Percentiles rank a stretch among this genome's conserved stretches.
phyloP scores from a whole-genome alignment of 176 grass and related monocot species.

The Leersia perrieri region DNA sequence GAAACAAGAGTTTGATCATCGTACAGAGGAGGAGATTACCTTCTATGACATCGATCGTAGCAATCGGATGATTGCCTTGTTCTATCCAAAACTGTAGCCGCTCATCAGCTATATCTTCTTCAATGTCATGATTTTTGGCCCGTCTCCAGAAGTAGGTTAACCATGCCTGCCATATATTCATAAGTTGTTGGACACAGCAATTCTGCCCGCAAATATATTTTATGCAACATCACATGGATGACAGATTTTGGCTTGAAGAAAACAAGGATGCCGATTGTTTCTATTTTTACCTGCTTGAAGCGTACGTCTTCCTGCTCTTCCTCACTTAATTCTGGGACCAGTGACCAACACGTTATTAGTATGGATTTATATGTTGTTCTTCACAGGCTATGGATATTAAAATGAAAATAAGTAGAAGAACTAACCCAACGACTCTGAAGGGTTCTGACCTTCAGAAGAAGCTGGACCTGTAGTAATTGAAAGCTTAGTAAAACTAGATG shows the following conservation, averaged over 20 bases:
- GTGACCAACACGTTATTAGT: slow-evolving; percentile 21
- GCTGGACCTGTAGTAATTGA: slow-evolving; percentile 35
- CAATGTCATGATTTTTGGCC: slow-evolving; percentile 74
- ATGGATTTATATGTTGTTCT: neutral
- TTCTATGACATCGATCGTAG: slow-evolving; percentile 61
- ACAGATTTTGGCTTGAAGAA: neutral
- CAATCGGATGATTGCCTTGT: slow-evolving; percentile 66
- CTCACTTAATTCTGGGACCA: slow-evolving; percentile 71
- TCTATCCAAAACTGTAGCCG: slow-evolving; percentile 92
- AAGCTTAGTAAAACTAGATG: slow-evolving; percentile 8
- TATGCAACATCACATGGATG: neutral
- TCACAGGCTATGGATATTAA: neutral
- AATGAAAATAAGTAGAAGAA: slow-evolving; percentile 14
- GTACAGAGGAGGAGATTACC: slow-evolving; percentile 40
- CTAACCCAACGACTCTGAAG: slow-evolving; percentile 65
- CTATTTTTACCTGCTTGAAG: slow-evolving; percentile 95
- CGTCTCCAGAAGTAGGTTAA: slow-evolving; percentile 85
- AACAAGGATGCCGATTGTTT: neutral
- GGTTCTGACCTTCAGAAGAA: slow-evolving; percentile 60
- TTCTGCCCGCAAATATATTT: neutral
- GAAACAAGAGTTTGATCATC: neutral
- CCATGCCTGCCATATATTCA: slow-evolving; percentile 63
- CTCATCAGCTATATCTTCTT: slow-evolving; percentile 99
- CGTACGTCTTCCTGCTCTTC: slow-evolving; percentile 80
- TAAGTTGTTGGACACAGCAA: slow-evolving; percentile 8